These are phyloP conservation scores for Paralagenidium karlingii DNA, from an alignment of 352 stramenopile genomes.

Conservation along the genomic window DNA sequence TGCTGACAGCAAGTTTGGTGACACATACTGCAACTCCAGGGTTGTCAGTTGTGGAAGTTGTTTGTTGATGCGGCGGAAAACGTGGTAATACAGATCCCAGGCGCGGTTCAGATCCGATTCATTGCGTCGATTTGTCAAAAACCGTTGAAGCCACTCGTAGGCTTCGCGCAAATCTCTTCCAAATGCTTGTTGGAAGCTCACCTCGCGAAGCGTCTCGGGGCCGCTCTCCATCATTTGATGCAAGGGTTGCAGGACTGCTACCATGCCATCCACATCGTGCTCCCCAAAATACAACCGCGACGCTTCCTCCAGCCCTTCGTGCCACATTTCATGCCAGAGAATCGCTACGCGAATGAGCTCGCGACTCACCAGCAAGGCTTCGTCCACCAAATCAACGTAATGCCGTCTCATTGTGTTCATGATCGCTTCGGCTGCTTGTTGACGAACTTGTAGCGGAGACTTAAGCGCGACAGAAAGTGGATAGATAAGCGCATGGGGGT, in stretches of 20 bases:
- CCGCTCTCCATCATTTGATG: conserved; percentile 89
- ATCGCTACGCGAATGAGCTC: conserved; percentile 99
- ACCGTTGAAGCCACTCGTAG: conserved; percentile 59
- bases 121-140: conserved; percentile 26
- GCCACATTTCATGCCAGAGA: conserved; percentile 98
- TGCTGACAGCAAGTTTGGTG: conserved; percentile 86
- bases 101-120: conserved; percentile 88
- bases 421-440: conserved; percentile 89
- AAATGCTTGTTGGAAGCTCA: conserved; percentile 84
- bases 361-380: conserved; percentile 88
- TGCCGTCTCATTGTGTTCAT: conserved; percentile 91
- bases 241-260: conserved; percentile 88
- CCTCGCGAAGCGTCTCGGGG: conserved; percentile 61
- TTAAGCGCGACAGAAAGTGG: conserved; percentile 95
- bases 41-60: conserved; percentile 89
- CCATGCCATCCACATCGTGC: conserved; percentile 94
- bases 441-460: conserved; percentile 79
- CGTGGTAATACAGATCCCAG: conserved; percentile 98
- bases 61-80: conserved; percentile 89
- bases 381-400: conserved; percentile 91
- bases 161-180: conserved; percentile 84
- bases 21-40: conserved; percentile 94
- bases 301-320: conserved; percentile 96
- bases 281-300: conserved; percentile 94
- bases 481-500: conserved; percentile 98